Percentiles rank a stretch among this genome's conserved stretches.
These are phyloP conservation scores for Aurantiochytrium sp. DNA, from an alignment of 108 stramenopile species.

Conservation along the genomic window DNA sequence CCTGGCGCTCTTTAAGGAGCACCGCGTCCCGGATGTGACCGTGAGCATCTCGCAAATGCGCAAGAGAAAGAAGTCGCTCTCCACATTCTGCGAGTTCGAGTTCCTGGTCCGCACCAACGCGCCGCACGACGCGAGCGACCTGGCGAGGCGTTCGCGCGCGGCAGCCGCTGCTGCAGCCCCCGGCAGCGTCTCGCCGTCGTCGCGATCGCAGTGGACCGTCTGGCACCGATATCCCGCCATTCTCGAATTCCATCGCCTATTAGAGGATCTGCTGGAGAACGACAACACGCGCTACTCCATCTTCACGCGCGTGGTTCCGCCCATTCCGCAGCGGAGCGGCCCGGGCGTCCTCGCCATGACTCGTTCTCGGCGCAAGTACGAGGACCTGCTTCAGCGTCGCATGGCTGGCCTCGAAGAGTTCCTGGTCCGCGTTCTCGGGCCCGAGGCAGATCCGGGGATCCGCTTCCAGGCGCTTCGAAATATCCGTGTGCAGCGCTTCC, in stretches of 20 bases:
- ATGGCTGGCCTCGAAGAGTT: conserved; percentile 25
- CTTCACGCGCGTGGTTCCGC: not conserved
- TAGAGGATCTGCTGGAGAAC: not conserved
- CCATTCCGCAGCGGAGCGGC: not conserved
- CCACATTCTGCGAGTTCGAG: not conserved
- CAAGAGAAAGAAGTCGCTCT: not conserved
- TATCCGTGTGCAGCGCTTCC: not conserved
- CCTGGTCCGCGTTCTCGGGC: not conserved
- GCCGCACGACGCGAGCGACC: too few species aligned
- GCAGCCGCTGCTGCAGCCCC: too few species aligned
- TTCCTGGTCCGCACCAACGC: not conserved
- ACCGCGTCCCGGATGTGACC: not conserved
- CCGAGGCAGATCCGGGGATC: not conserved
- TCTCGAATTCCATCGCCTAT: not conserved
- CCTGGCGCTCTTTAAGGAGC: not conserved
- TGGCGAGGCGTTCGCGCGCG: too few species aligned
- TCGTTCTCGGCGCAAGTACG: not conserved
- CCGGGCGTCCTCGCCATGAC: not conserved
- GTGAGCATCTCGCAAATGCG: not conserved
- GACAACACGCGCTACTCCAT: not conserved
- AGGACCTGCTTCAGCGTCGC: conserved; percentile 6
- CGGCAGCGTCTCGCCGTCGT: too few species aligned
- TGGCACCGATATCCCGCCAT: not conserved
- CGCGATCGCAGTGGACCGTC: not conserved
- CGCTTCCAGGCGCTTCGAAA: not conserved